Conservation (phyloP, 225 moss, liverwort and hornwort genomes). For the Straminergon stramineum region DNA sequence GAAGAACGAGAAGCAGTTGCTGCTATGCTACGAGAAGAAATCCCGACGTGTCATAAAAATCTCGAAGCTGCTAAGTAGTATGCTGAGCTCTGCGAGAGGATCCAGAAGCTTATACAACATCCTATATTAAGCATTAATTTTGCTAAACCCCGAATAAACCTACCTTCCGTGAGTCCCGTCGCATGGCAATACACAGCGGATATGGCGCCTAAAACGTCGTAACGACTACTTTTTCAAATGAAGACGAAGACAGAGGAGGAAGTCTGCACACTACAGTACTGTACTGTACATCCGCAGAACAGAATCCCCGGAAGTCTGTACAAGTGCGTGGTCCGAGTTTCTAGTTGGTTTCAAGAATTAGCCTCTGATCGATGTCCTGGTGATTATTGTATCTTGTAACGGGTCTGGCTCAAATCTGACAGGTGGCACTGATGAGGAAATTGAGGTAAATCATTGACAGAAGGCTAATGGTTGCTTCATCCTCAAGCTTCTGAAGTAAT, state of each 20-base stretch:
- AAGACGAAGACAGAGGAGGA: background rate
- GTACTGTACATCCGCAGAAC: background rate
- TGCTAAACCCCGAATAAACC: background rate
- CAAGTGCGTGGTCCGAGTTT: background rate
- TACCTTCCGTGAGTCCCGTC: background rate
- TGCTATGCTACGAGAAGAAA: background rate
- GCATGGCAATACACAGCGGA: background rate
- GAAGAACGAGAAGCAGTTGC: background rate
- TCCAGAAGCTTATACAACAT: background rate
- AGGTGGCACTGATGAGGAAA: background rate
- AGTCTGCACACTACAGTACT: background rate
- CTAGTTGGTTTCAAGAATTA: background rate
- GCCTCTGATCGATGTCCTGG: background rate
- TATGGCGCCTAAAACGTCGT: background rate
- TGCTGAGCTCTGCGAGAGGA: background rate
- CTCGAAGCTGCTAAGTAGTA: background rate
- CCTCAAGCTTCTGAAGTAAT: background rate
- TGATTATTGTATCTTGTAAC: background rate
- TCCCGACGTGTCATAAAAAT: background rate
- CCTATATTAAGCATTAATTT: background rate
- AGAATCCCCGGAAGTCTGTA: background rate
- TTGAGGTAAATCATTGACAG: background rate
- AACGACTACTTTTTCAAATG: constrained; percentile 34
- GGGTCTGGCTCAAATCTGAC: background rate
- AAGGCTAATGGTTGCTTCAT: constrained; percentile 6